Base-by-base conservation (phyloP, 2,329 filamentous ascomycete genomes). In the Venturia oleaginea region DNA sequence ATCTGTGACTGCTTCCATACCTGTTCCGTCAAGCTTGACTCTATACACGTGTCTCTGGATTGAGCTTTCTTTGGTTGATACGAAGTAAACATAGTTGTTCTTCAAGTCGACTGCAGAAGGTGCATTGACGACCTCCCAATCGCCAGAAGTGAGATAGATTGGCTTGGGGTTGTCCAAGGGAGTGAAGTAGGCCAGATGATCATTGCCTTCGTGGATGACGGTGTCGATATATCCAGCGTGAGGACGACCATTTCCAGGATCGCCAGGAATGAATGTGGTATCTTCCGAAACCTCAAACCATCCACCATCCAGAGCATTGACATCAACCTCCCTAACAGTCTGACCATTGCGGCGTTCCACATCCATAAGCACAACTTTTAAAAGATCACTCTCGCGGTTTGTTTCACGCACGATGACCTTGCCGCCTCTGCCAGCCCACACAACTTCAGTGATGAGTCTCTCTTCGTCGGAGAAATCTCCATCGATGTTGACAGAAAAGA, bases 281-380 rank as follows among this genome's bases (percentile, higher is more conserved):
- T 88, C 85, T 70, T 96, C 88, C 0, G 91, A 91, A 51, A 96
- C 91, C 76, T 99, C 94, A 70, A 97, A 93, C 94, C 94, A 99
- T 40, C 94, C 95, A 27, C 92, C 92, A 73, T 99, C 94, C n/a
- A 97, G 81, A 65, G 88, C 82, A 68, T 86, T 84, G 60, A 97
- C 86, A 74, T 99, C 86, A 60, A 90, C 84, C 24, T 86, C 88
- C 67, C 93, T 84, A 59, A 97, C 86, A 0, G 90, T 88, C 74
- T 88, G 89, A 37, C 91, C 92, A 24, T 84, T 86, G 59, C 91
- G 87, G 3, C 81, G 78, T 27, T 80, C 77, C 5, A 94, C 89
- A 72, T 99, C 91, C 64, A 97, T 86, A 6, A 97, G 81, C 7
- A 96, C 86, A 32, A 97, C 86, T 68, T 90, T 91, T 73, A 97